phyloP scores from a whole-genome alignment of 2,329 filamentous ascomycete genomes.

The Talaromyces sp. region DNA sequence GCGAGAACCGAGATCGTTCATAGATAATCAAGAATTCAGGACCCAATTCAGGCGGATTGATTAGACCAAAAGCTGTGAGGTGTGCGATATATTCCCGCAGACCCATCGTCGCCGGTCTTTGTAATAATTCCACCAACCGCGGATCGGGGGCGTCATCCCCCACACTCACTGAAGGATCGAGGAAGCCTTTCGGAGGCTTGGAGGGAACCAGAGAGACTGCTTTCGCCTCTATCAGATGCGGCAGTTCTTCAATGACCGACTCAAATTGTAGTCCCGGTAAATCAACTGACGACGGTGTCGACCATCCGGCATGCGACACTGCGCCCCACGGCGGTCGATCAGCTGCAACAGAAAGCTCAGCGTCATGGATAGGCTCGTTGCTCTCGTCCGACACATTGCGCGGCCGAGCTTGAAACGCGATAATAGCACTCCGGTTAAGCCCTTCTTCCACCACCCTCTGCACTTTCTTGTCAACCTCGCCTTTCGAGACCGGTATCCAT shows the following conservation, averaged over 20 bases:
- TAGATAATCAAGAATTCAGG: slow-evolving; percentile 68
- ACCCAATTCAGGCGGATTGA: slow-evolving; percentile 49
- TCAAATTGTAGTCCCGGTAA: slow-evolving; percentile 78
- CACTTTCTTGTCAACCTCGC: slow-evolving; percentile 72
- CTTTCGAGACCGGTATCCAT: slow-evolving; percentile 81
- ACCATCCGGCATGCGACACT: slow-evolving; percentile 87
- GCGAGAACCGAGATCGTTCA: slow-evolving; percentile 80
- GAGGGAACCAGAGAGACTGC: slow-evolving; percentile 78
- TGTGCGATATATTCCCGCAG: slow-evolving; percentile 74
- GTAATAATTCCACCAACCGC: slow-evolving; percentile 66
- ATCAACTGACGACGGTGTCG: slow-evolving; percentile 70
- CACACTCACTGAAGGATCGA: slow-evolving; percentile 35
- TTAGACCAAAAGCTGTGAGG: slow-evolving; percentile 64
- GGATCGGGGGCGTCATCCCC: slow-evolving; percentile 54
- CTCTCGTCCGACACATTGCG: slow-evolving; percentile 52
- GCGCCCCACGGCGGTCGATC: slow-evolving; percentile 67
- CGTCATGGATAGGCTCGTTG: slow-evolving; percentile 27
- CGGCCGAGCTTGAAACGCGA: slow-evolving; percentile 74
- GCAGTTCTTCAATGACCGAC: slow-evolving; percentile 76
- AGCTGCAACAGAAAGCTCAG: slow-evolving; percentile 32
- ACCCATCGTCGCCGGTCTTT: slow-evolving; percentile 66
- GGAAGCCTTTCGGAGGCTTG: slow-evolving; percentile 40
- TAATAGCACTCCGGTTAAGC: slow-evolving; percentile 70
- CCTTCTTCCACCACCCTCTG: slow-evolving; percentile 70
- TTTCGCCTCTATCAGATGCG: slow-evolving; percentile 86